Evolutionary conservation across 331 rosid genomes (phyloP).

Genomic region (Acacia concinna): DNA sequence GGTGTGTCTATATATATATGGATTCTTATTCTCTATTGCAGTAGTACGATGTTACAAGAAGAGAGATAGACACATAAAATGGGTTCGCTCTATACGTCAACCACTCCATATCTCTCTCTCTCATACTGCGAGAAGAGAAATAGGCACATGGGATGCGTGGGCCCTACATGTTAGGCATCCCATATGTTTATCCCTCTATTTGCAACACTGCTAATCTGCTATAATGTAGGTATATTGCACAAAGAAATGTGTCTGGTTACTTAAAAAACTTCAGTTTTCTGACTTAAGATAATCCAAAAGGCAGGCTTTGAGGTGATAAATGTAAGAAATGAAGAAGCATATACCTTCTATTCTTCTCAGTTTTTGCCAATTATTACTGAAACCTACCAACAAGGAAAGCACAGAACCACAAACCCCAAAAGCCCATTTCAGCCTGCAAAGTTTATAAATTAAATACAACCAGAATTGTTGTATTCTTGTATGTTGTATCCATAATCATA

Average conservation of each 20-base stretch:
- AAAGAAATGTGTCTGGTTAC: neutral
- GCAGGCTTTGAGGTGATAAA: neutral
- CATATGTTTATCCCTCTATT: neutral
- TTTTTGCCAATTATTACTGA: conserved; percentile 40
- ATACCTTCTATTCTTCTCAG: conserved; percentile 60
- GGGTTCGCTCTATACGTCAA: neutral
- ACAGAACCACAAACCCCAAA: conserved; percentile 60
- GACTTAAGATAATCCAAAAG: neutral
- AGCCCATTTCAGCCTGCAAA: conserved; percentile 70
- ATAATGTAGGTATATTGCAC: too few relatives aligned
- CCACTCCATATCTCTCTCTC: too few relatives aligned
- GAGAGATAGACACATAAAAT: neutral
- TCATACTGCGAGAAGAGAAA: neutral
- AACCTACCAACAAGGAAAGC: conserved; percentile 47
- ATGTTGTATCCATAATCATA: neutral
- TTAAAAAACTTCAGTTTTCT: neutral
- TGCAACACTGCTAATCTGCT: too few relatives aligned
- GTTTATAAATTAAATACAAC: neutral
- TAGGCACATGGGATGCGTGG: neutral
- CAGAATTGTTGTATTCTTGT: neutral
- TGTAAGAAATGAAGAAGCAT: neutral
- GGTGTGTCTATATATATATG: neutral
- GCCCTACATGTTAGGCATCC: neutral
- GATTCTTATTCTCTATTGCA: neutral
- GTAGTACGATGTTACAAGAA: neutral